Evolutionary conservation across 192 early-diverging fungal genomes (phyloP), one percentile per base, ranked within the genome.

Genomic region (Backusella psychrophila): DNA sequence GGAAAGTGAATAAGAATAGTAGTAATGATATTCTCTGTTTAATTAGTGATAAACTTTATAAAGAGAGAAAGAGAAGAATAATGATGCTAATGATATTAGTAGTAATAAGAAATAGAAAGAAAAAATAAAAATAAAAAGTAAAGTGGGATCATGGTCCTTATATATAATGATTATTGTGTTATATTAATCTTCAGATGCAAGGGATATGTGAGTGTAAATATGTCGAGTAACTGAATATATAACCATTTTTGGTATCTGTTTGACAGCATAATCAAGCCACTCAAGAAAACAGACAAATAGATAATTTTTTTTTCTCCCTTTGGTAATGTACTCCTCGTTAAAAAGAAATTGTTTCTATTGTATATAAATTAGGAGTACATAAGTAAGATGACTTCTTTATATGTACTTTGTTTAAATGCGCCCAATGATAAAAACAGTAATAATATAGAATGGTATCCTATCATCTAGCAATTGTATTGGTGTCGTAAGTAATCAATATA

Each of bases 271-370:
- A 66, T 34, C 26, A 68, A 68, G 66, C 14, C 35, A 35, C 29
- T 68, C 35, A 68, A 44, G 70, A 71, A 71, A 71, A 71, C 70
- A 39, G 70, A 71, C 44, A 71, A 71, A 39, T 42, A 71, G 17
- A 29, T 31, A 31, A 21, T 68, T 34, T 35, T 66, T 19, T 17
- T 39, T 46, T 49, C 41, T 26, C 44, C 70, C 70, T 71, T 71
- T 71, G 44, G 44, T 71, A 71, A 71, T 71, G 70, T 71, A 49
- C 66, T 68, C 66, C 66, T 68, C 66, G 35, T 33, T 35, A 33
- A 63, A 63, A 63, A 63, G 21, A 63, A 63, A 29, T 63, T 26
- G 56, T 63, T 29, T 63, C 56, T 63, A 63, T 63, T 63, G n/a
- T 4, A 26, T 63, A n/a, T 49, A 49, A 49, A n/a, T 63, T 26